Evolutionary conservation across 2,329 filamentous ascomycete genomes (phyloP).

Genomic region (Pyricularia grisea): DNA sequence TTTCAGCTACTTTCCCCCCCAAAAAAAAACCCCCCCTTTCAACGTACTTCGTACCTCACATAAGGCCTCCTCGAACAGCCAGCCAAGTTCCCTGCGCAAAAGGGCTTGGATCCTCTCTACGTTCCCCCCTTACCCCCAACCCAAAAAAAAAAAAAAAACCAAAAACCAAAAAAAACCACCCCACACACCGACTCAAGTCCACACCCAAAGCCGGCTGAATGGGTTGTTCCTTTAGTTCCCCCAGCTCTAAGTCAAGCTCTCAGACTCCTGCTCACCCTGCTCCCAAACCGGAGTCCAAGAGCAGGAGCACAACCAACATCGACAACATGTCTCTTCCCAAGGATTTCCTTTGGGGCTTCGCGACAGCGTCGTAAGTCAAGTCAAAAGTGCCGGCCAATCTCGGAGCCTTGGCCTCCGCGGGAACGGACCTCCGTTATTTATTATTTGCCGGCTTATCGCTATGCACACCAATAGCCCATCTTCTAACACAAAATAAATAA

Average conservation of each 20-base stretch:
- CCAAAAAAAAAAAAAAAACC: no score
- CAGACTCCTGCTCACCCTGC: neutral
- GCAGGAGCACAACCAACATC: conserved; percentile 5
- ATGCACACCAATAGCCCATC: neutral
- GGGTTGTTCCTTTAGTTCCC: neutral
- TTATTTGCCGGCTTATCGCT: neutral
- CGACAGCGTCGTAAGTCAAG: conserved; percentile 57
- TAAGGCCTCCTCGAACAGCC: neutral
- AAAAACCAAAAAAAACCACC: neutral
- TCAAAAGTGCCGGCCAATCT: neutral
- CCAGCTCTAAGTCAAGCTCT: neutral
- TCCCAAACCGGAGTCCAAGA: neutral
- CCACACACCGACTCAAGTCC: neutral
- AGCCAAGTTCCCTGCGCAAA: neutral
- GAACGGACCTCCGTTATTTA: neutral
- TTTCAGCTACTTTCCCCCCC: neutral
- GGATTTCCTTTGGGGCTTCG: conserved; percentile 73
- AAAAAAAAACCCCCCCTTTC: neutral
- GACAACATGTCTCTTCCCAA: conserved; percentile 48
- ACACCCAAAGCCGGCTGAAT: neutral
- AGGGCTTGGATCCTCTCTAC: neutral
- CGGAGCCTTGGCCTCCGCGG: neutral
- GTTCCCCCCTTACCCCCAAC: neutral
- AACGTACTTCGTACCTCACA: neutral
- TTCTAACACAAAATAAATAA: neutral